Base-by-base conservation (phyloP, 768 basidiomycete genomes). In the Mycena galopus region DNA sequence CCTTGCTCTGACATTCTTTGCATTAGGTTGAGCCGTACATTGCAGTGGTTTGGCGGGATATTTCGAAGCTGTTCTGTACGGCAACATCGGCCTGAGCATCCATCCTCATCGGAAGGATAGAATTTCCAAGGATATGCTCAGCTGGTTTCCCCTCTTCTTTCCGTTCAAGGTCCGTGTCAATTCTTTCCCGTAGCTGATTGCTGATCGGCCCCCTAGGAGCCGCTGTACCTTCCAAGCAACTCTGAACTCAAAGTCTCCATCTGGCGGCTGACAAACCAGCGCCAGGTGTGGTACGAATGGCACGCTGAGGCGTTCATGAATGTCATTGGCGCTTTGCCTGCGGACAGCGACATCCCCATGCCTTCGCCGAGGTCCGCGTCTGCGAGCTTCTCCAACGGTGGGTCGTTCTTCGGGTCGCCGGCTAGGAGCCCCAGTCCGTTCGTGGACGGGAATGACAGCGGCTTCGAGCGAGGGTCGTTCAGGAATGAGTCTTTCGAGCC, bases 271-370 rank as follows among this genome's bases (percentile, higher is more conserved):
- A 97, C 96, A 2, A 94, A 94, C 81, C 89, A 92, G 67, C 90
- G 91, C 21, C 93, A 94, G 76, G 94, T 99, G 17, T 99, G 98
- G 98, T 99, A 99, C 82, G 98, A 99, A 82, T 99, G 98, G 98
- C 92, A 94, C 78, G 96, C 96, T 0, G 97, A 98, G 78, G 92
- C 96, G 21, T 99, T 95, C 84, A 85, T 99, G 63, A 90, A 94
- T 6, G 85, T 92, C 21, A 85, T 88, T 37, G 81, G 81, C 47
- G 77, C 79, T 39, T 66, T 81, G 27, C 78, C 81, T 7, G 69
- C 80, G 19, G 79, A 79, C 37, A 80, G 78, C 71, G 81, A 84
- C 12, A 77, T 81, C 8, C 53, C 81, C 53, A 78, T 57, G 50
- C 77, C 35, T 65, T 73, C 61, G 71, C 81, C 42, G 67, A 76